Conservation (phyloP, 73 alveolate genomes). For the Stentor roeselii region DNA sequence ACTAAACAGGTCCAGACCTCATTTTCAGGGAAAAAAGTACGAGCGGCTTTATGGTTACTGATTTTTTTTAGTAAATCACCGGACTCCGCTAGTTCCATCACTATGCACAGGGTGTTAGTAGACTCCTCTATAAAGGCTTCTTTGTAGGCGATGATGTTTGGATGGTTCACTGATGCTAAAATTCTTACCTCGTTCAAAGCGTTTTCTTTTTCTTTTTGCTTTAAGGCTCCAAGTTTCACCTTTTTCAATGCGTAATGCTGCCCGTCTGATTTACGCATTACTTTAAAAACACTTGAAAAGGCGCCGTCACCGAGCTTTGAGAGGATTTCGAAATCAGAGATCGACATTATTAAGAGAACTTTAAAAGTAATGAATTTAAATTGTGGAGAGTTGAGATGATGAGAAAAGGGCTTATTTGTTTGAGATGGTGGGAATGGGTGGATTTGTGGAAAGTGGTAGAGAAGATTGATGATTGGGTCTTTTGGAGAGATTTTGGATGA, state of each 20-base stretch:
- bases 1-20: conserved; percentile 34
- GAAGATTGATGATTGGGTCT: no score
- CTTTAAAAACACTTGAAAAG: conserved; percentile 33
- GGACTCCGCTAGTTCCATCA: conserved; percentile 89
- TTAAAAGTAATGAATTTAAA: no score
- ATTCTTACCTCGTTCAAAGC: conserved; percentile 75
- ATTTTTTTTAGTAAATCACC: conserved; percentile 20
- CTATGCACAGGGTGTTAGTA: conserved; percentile 67
- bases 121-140: conserved; percentile 79
- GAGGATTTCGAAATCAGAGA: conserved; percentile 85
- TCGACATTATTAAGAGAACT: conserved; percentile 20
- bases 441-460: no score
- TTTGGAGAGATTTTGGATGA: no score
- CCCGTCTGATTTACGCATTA: background rate
- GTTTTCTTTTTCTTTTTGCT: conserved; percentile 60
- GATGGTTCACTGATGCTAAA: conserved; percentile 71
- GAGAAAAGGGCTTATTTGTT: no score
- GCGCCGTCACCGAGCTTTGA: conserved; percentile 61
- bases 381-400: no score
- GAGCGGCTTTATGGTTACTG: conserved; percentile 33
- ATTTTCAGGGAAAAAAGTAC: conserved; percentile 61
- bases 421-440: no score
- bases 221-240: background rate
- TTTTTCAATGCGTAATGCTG: conserved; percentile 2
- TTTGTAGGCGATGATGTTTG: conserved; percentile 89